These are phyloP conservation scores for Cryptosporidium baileyi DNA, from an alignment of 169 alveolate genomes.

Conservation along the genomic window DNA sequence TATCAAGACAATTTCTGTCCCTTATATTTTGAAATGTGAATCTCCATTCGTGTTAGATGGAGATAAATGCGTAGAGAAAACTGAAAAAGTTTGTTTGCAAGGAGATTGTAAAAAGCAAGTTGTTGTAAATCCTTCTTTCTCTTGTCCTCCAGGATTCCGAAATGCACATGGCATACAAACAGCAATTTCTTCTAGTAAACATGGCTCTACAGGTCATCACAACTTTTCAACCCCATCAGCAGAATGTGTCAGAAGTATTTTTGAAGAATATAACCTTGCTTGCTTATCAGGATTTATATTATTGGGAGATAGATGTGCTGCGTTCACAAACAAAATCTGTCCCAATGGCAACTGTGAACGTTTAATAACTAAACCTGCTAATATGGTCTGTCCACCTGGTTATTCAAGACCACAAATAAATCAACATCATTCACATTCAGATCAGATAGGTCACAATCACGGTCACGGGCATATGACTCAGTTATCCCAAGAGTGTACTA, in stretches of 20 bases:
- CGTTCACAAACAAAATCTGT: conserved; percentile 56
- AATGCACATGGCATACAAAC: conserved; percentile 65
- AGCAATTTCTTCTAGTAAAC: conserved; percentile 60
- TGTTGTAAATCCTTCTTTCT: conserved; percentile 25
- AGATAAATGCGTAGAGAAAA: conserved; percentile 54
- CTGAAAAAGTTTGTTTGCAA: conserved; percentile 58
- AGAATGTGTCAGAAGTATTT: conserved; percentile 59
- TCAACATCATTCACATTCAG: not conserved
- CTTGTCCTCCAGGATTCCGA: conserved; percentile 65
- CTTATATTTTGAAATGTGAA: conserved; percentile 56
- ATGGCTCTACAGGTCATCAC: conserved; percentile 6
- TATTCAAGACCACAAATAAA: conserved; percentile 47
- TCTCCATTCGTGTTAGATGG: conserved; percentile 58
- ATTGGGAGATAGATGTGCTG: conserved; percentile 64
- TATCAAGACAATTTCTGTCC: conserved; percentile 52
- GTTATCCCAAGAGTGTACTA: conserved; percentile 34
- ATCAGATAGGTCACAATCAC: conserved; percentile 6
- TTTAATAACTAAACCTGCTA: conserved; percentile 53
- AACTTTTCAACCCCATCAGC: conserved; percentile 50
- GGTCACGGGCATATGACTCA: not conserved
- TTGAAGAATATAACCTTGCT: conserved; percentile 55
- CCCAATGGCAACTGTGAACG: conserved; percentile 68
- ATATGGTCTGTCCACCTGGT: conserved; percentile 69
- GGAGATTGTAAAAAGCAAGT: conserved; percentile 56
- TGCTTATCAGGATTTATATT: conserved; percentile 60